Evolutionary conservation across 2,329 filamentous ascomycete genomes (phyloP).

Genomic region (Madurella fahalii): DNA sequence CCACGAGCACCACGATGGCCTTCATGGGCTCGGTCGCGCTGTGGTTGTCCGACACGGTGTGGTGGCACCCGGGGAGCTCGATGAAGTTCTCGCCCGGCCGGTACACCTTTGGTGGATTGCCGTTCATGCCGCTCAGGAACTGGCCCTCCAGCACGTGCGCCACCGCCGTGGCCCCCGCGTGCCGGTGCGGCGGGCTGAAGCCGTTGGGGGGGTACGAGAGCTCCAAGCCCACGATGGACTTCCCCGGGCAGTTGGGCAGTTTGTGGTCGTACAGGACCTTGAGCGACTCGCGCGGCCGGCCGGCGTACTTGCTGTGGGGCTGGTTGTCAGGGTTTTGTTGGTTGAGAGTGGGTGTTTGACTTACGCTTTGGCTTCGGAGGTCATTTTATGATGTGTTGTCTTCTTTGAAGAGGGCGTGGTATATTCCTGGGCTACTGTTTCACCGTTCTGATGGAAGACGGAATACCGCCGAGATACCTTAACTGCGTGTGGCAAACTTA

Average conservation of each 20-base stretch:
- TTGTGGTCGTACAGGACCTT: conserved; percentile 28
- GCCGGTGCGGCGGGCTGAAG: conserved; percentile 43
- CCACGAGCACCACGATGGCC: conserved; percentile 14
- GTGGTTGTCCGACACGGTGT: conserved; percentile 42
- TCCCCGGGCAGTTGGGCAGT: conserved; percentile 38
- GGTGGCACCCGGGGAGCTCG: conserved; percentile 46
- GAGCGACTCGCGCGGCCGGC: conserved; percentile 8
- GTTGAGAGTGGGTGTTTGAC: not conserved
- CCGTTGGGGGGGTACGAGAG: conserved; percentile 35
- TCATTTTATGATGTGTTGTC: not conserved
- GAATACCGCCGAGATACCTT: no score
- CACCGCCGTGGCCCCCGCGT: conserved; percentile 40
- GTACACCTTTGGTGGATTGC: conserved; percentile 38
- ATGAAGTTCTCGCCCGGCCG: conserved; percentile 37
- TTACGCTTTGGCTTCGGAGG: conserved; percentile 6
- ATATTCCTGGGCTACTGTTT: not conserved
- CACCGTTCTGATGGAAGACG: not conserved
- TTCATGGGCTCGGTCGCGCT: conserved; percentile 34
- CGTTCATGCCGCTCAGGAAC: conserved; percentile 47
- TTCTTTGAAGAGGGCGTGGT: not conserved
- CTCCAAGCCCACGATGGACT: conserved; percentile 37
- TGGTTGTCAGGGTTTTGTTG: not conserved
- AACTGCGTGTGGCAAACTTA: no score
- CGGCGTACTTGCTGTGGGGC: conserved; percentile 6
- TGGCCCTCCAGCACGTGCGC: conserved; percentile 38